Conservation (phyloP, 805 yeast genomes). For the Metschnikowia peoriensis region DNA sequence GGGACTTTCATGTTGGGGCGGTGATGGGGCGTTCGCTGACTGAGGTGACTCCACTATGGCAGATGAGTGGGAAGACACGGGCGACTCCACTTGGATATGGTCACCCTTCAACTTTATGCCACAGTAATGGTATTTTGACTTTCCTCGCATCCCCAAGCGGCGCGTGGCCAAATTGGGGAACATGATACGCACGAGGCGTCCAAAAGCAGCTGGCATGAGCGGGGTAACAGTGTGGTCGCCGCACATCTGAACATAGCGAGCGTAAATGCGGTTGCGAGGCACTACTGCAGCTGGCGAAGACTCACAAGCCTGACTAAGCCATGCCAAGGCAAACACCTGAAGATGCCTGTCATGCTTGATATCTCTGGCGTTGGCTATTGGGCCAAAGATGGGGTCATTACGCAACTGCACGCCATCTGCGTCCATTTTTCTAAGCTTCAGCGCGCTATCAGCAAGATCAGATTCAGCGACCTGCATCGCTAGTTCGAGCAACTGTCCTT, state of each 20-base stretch:
- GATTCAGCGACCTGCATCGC: slow-evolving; percentile 3
- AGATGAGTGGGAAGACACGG: slow-evolving; percentile 16
- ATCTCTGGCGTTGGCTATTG: slow-evolving; percentile 7
- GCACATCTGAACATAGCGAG: slow-evolving; percentile 40
- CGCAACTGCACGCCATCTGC: slow-evolving; percentile 1
- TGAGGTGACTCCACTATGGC: slow-evolving; percentile 15
- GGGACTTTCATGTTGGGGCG: slow-evolving; percentile 13
- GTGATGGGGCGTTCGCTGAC: slow-evolving; percentile 15
- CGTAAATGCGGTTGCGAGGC: slow-evolving; percentile 43
- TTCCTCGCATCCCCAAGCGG: slow-evolving; percentile 78
- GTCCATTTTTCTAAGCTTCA: slow-evolving; percentile 13
- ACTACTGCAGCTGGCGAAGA: slow-evolving; percentile 39
- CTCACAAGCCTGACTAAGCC: slow-evolving; percentile 72
- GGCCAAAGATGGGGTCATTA: slow-evolving; percentile 9
- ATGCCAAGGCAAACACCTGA: slow-evolving; percentile 79
- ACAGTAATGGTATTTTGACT: slow-evolving; percentile 82
- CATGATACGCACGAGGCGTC: slow-evolving; percentile 40
- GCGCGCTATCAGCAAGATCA: slow-evolving; percentile 14
- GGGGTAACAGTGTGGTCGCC: slow-evolving; percentile 49
- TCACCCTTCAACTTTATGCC: slow-evolving; percentile 51
- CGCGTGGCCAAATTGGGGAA: slow-evolving; percentile 67
- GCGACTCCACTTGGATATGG: slow-evolving; percentile 19
- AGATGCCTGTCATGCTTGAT: slow-evolving; percentile 52
- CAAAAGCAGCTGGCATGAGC: slow-evolving; percentile 74
- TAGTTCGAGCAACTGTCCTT: slow-evolving; percentile 10